Conservation (phyloP, 192 early-diverging fungal species). For the Martensiomyces pterosporus region DNA sequence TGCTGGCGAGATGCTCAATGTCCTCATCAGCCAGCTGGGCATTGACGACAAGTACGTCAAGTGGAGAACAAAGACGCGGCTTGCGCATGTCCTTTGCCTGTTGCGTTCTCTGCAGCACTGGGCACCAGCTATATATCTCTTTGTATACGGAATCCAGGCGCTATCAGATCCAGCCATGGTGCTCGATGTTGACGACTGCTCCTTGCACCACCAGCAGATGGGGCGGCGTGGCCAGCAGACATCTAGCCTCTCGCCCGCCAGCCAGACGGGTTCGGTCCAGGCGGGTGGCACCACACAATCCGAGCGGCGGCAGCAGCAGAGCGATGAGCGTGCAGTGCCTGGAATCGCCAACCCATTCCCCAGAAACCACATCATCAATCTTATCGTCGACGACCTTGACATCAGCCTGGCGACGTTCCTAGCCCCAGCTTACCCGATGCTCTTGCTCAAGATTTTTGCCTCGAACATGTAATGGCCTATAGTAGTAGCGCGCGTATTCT, state of each 20-base stretch:
- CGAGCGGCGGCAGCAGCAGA: too few species aligned
- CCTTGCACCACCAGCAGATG: too few species aligned
- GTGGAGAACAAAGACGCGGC: slow-evolving; percentile 37
- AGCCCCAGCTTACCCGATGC: slow-evolving; percentile 45
- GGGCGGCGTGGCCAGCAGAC: too few species aligned
- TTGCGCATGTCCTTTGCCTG: slow-evolving; percentile 34
- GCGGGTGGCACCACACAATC: too few species aligned
- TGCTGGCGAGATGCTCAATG: slow-evolving; percentile 42
- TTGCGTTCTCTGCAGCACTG: slow-evolving; percentile 43
- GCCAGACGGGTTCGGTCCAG: too few species aligned
- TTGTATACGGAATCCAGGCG: slow-evolving; percentile 42
- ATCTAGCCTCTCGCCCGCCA: too few species aligned
- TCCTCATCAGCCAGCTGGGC: slow-evolving; percentile 36
- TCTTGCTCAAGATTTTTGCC: slow-evolving; percentile 47
- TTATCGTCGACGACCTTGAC: slow-evolving; percentile 37
- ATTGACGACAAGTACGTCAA: slow-evolving; percentile 22
- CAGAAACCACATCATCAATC: slow-evolving; percentile 41
- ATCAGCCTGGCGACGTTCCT: slow-evolving; percentile 35
- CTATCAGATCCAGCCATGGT: slow-evolving; percentile 34
- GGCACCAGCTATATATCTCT: slow-evolving; percentile 44
- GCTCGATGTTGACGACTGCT: too few species aligned
- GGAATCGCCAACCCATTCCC: slow-evolving; percentile 40
- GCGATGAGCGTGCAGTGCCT: not conserved
- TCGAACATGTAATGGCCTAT: slow-evolving; percentile 6
- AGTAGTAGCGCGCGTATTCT: not conserved